Conservation (phyloP, 306 rosid genomes). For the Rubus idaeus region DNA sequence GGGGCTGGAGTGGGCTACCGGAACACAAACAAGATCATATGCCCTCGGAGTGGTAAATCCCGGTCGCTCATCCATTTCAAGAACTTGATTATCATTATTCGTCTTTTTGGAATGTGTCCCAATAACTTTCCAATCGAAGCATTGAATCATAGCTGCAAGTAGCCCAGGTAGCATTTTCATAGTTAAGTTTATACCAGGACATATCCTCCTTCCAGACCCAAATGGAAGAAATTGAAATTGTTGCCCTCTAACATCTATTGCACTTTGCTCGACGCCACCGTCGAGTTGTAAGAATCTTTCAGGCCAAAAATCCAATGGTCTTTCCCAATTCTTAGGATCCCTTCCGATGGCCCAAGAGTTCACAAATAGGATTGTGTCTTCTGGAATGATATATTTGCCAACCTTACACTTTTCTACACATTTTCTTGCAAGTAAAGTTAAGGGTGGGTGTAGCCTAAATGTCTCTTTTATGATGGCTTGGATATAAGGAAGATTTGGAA, state of each 20-base stretch:
- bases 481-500: constrained; percentile 46
- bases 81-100: constrained; percentile 12
- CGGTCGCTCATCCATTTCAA: constrained; percentile 37
- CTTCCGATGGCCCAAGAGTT: constrained; percentile 53
- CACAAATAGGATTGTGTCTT: constrained; percentile 31
- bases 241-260: constrained; percentile 32
- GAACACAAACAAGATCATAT: constrained; percentile 39
- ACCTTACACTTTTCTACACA: constrained; percentile 36
- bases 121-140: constrained; percentile 40
- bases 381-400: constrained; percentile 34
- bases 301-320: constrained; percentile 37
- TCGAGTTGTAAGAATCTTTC: constrained; percentile 30
- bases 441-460: constrained; percentile 55
- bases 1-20: constrained; percentile 18
- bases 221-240: constrained; percentile 45
- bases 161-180: constrained; percentile 41
- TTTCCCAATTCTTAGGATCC: constrained; percentile 48
- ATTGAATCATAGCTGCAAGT: constrained; percentile 44
- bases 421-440: constrained; percentile 37
- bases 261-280: background rate
- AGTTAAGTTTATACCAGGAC: constrained; percentile 45
- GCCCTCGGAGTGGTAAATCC: constrained; percentile 44
- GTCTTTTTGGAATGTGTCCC: constrained; percentile 19
- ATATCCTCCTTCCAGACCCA: constrained; percentile 58
- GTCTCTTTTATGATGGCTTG: constrained; percentile 56